Evolutionary conservation across 2,329 filamentous ascomycete species (phyloP), one percentile per base, ranked within the genome.

Genomic region (Gyromitra esculenta): DNA sequence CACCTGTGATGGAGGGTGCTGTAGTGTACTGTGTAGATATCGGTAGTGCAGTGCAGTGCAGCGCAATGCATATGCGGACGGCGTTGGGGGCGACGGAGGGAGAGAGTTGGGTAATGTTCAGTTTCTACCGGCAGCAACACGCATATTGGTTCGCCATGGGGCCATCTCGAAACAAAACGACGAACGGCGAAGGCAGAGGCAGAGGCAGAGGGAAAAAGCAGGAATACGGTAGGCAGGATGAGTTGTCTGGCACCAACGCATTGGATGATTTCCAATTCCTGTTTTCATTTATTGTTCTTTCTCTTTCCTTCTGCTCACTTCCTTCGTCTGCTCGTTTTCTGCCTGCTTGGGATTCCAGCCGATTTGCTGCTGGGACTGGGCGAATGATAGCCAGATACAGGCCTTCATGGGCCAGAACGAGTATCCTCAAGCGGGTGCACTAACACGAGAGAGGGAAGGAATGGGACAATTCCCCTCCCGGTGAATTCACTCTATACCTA

Each of bases 21-120:
- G 25, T 31, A 43, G 48, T 52, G 18, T 52, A 18, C 48, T n/a
- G 45, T 43, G 15, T 7, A 9, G 18, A 50, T 65, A 64, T 45
- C 31, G 56, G 56, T 56, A 56, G 54, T 35, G 54, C 37, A 6
- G 18, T 63, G 31, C 37, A 6, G 18, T 63, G 31, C 21, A 65
- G 37, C 18, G 64, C 64, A 67, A 37, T 67, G 64, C 64, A 66
- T 66, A 67, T 67, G 50, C 64, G 56, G 50, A 52, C 64, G 57
- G 57, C 57, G 37, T 31, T 25, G 50, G 18, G n/a, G 37, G 45
- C 60, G 43, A 64, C 63, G 35, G 25, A 15, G 3, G 31, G 60
- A 31, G 54, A 25, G 43, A 35, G 63, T 39, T 66, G 63, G 18
- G 18, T 35, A 56, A 52, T 39, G 21, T 54, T 54, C 64, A 65